Percentiles rank a stretch among this genome's conserved stretches.
These are phyloP conservation scores for Fusarium brachygibbosum DNA, from an alignment of 2,329 filamentous ascomycete genomes.

Conservation along the genomic window DNA sequence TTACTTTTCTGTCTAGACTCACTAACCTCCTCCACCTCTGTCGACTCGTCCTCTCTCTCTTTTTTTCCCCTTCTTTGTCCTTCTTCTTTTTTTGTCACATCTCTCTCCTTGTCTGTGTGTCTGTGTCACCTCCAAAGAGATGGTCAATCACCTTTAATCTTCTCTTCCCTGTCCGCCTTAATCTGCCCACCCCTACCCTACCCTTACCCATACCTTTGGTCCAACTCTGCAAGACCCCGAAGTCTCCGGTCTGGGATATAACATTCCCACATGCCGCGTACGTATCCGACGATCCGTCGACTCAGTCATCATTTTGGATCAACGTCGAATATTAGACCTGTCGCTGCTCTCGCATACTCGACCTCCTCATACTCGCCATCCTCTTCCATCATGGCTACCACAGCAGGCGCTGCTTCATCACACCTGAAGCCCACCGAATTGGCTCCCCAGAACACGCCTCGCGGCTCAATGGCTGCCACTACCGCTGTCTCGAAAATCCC, in stretches of 20 bases:
- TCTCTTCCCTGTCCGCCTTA: constrained; percentile 10
- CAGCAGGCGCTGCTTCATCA: constrained; percentile 32
- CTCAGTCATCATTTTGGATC: constrained; percentile 39
- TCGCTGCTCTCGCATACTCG: constrained; percentile 23
- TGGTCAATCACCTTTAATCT: constrained; percentile 5
- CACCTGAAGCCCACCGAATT: constrained; percentile 33
- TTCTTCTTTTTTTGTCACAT: neutral
- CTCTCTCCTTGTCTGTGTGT: neutral
- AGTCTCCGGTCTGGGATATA: constrained; percentile 30
- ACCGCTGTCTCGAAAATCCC: constrained; percentile 55
- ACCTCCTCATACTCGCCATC: constrained; percentile 23
- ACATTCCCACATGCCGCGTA: constrained; percentile 45
- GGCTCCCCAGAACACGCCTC: constrained; percentile 29
- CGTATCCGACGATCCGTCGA: constrained; percentile 37
- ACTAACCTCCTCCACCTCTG: constrained; percentile 12
- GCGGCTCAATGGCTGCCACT: constrained; percentile 28
- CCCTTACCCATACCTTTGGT: neutral
- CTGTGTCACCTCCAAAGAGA: constrained; percentile 1
- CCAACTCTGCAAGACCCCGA: constrained; percentile 22
- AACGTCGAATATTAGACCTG: constrained; percentile 18
- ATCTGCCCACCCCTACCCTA: constrained; percentile 23
- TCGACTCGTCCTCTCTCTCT: constrained; percentile 4
- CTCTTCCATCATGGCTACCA: constrained; percentile 39
- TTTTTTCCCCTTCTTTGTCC: neutral
- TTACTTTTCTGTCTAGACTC: constrained; percentile 4